Evolutionary conservation across 192 early-diverging fungal genomes (phyloP).

Genomic region (Coemansia sp.): DNA sequence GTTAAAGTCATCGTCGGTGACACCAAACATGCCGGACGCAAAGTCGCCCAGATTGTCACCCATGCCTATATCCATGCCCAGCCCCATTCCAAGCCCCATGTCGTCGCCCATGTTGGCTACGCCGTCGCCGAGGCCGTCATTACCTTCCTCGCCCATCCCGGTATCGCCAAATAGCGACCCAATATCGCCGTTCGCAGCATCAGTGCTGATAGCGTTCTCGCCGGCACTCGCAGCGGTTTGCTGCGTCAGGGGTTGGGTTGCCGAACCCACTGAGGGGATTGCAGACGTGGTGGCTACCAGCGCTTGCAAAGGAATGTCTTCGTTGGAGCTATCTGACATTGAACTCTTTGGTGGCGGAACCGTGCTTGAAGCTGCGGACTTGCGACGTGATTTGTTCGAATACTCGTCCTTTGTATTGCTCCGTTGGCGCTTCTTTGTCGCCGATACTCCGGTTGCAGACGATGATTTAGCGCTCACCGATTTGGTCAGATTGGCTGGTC

Average conservation of each 20-base stretch:
- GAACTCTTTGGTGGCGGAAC: conserved; percentile 13
- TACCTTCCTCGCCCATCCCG: conserved; percentile 11
- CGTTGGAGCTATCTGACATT: conserved; percentile 20
- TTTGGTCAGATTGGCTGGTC: conserved; percentile 1
- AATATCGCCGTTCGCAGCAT: conserved; percentile 18
- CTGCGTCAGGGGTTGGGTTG: background rate
- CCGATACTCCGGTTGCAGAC: conserved; percentile 2
- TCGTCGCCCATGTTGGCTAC: conserved; percentile 29
- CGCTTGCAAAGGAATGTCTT: conserved; percentile 34
- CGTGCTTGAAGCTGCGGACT: conserved; percentile 18
- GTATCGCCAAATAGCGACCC: conserved; percentile 43
- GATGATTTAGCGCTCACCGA: background rate
- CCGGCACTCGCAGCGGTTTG: background rate
- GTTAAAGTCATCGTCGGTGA: conserved; percentile 55
- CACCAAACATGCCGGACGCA: conserved; percentile 45
- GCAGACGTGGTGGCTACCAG: conserved; percentile 9
- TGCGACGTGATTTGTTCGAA: conserved; percentile 38
- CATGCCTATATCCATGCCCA: conserved; percentile 36
- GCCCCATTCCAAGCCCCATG: conserved; percentile 40
- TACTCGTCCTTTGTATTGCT: conserved; percentile 38
- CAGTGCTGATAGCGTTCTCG: conserved; percentile 2
- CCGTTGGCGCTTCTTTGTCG: conserved; percentile 47
- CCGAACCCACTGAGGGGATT: background rate
- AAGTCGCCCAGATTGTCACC: conserved; percentile 40
- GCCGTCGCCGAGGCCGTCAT: conserved; percentile 6